Evolutionary conservation across 1,284 basidiomycete species (phyloP), one percentile per base, ranked within the genome.

Genomic region (Heterobasidion occidentale): DNA sequence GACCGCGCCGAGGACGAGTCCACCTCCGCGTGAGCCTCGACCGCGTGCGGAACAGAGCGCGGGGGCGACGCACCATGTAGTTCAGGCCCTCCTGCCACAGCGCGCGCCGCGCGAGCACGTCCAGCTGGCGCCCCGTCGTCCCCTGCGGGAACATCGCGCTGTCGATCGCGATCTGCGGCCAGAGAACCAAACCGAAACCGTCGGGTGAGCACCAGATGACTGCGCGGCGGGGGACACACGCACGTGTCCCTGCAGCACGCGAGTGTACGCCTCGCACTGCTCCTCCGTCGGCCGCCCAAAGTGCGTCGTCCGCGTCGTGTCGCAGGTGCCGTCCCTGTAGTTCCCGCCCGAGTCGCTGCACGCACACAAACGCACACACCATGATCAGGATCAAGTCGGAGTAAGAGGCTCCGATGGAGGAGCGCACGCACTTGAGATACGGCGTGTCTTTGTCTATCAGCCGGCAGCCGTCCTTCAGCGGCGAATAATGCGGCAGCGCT

Each of bases 211-310:
- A 44, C 42, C 12, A 4, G n/a, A 14, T 2, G n/a, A 44, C 42
- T 14, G n/a, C 42, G 42, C 42, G 42, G 12, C 12, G 42, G 12
- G n/a, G n/a, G n/a, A n/a, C n/a, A n/a, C n/a, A n/a, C 87, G 63
- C 74, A 91, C 89, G 74, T 99, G 96, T 4, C 96, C 96, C 72
- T 99, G 96, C 54, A 99, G 72, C 33, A 99, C 97, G 27, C 94
- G 79, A 15, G 97, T 99, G 69, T 88, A 98, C 1, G 94, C 94
- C 60, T 95, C 88, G 65, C 86, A 88, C 70, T 94, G 88, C 62
- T 93, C 90, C 2, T 77, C 63, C 5, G 86, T 86, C 7, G 91
- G 90, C 44, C 83, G 80, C 49, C 94, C 94, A 68, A 97, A 93
- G 74, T 94, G 92, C 54, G 92, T 74, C 8, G 94, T 96, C 54